A percentile compares a stretch with the other conserved stretches of the same genome.
Evolutionary conservation across 2,329 filamentous ascomycete genomes (phyloP).

Genomic region (Ceratocystis destructans): DNA sequence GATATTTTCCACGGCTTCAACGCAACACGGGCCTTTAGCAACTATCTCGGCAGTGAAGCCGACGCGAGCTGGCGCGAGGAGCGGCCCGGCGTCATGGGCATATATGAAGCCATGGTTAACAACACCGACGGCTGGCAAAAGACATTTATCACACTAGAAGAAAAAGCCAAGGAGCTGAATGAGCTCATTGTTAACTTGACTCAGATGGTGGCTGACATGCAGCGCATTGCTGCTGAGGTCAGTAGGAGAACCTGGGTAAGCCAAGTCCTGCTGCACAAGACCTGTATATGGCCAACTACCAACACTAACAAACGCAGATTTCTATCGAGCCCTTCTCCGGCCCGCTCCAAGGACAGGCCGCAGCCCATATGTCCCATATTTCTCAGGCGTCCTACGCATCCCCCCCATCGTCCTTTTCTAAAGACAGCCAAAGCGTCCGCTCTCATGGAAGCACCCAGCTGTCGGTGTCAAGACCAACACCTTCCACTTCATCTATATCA

Average conservation of each 20-base stretch:
- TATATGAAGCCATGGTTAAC: slow-evolving; percentile 80
- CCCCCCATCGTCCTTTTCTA: slow-evolving; percentile 10
- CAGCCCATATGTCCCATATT: slow-evolving; percentile 16
- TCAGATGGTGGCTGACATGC: slow-evolving; percentile 72
- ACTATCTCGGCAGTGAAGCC: slow-evolving; percentile 57
- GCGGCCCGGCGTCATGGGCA: slow-evolving; percentile 50
- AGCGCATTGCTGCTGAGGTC: slow-evolving; percentile 68
- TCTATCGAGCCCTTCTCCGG: slow-evolving; percentile 15
- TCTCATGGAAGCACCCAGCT: slow-evolving; percentile 12
- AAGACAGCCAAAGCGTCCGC: slow-evolving; percentile 13
- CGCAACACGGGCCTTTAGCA: slow-evolving; percentile 60
- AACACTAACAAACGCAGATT: slow-evolving; percentile 9
- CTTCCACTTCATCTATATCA: slow-evolving; percentile 11
- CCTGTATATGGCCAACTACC: not conserved
- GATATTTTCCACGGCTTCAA: slow-evolving; percentile 68
- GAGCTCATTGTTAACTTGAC: slow-evolving; percentile 46
- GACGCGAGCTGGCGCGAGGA: slow-evolving; percentile 47
- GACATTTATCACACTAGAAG: slow-evolving; percentile 63
- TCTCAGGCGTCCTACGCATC: slow-evolving; percentile 15
- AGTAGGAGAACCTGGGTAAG: slow-evolving; percentile 64
- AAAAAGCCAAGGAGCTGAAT: slow-evolving; percentile 51
- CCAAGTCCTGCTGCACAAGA: slow-evolving; percentile 16
- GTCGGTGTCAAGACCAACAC: slow-evolving; percentile 9
- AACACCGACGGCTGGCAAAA: slow-evolving; percentile 85
- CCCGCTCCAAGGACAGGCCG: slow-evolving; percentile 12